phyloP scores from a whole-genome alignment of 176 grass and related monocot genomes.

The Lolium rigidum region DNA sequence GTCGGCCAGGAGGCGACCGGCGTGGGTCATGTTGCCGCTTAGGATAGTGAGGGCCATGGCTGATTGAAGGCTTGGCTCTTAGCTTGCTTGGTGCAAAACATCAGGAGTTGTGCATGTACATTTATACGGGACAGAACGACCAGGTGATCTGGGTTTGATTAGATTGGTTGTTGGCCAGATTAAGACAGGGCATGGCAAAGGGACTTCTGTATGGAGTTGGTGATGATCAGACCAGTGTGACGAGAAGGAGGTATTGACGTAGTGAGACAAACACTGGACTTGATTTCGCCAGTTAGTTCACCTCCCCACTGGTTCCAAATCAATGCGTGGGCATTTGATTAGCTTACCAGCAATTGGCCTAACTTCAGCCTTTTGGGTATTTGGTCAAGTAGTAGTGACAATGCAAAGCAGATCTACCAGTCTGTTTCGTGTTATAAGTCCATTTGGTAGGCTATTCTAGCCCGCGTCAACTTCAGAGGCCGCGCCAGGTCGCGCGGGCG shows the following conservation, averaged over 20 bases:
- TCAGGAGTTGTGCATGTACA: not conserved
- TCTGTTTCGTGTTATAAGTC: too few species aligned
- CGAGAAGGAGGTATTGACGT: not conserved
- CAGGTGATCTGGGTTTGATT: not conserved
- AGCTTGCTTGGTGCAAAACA: conserved; percentile 28
- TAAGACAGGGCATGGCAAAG: not conserved
- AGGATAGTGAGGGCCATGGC: conserved; percentile 15
- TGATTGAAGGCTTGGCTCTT: conserved; percentile 9
- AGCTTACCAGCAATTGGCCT: conserved; percentile 19
- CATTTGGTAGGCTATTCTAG: too few species aligned
- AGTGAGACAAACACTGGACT: not conserved
- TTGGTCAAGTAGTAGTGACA: not conserved
- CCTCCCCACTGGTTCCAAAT: not conserved
- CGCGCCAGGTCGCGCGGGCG: too few species aligned
- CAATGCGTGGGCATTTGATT: not conserved
- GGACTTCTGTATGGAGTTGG: not conserved
- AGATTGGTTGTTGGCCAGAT: conserved; percentile 34
- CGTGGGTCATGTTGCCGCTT: not conserved
- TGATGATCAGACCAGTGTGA: not conserved
- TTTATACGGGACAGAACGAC: conserved; percentile 5
- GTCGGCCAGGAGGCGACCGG: conserved; percentile 23
- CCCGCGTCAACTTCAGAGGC: too few species aligned
- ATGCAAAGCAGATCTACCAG: not conserved
- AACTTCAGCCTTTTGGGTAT: not conserved
- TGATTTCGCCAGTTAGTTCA: conserved; percentile 25